Percentiles rank a stretch among this genome's conserved stretches.
phyloP scores from a whole-genome alignment of 2,329 filamentous ascomycete species.

The Botrytis porri region DNA sequence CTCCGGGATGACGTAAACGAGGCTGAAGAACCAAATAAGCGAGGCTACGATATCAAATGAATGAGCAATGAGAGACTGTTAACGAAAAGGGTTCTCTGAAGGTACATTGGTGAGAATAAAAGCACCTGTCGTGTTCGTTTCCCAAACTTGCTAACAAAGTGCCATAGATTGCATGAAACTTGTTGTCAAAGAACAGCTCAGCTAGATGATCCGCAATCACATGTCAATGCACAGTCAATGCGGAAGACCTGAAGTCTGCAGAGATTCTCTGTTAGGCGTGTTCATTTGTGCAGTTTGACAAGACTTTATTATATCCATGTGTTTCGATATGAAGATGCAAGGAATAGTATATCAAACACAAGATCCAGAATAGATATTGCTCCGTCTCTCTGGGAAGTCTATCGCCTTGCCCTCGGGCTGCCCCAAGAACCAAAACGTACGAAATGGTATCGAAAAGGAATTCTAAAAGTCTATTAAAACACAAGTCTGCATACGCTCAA shows the following conservation, averaged over 20 bases:
- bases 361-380: not conserved
- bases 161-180: constrained; percentile 10
- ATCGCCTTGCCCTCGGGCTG: not conserved
- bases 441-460: not conserved
- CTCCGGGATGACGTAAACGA: constrained; percentile 10
- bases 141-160: not conserved
- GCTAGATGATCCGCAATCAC: constrained; percentile 17
- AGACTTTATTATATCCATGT: not conserved
- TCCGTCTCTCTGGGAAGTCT: not conserved
- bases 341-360: not conserved
- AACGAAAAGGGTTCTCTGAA: not conserved
- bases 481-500: not conserved
- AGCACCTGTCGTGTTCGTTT: not conserved
- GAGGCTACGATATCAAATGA: not conserved
- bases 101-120: not conserved
- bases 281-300: not conserved
- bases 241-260: not conserved
- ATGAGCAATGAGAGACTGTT: not conserved
- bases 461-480: constrained; percentile 9
- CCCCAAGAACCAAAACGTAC: not conserved
- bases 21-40: not conserved
- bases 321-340: not conserved
- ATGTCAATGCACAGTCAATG: constrained; percentile 2
- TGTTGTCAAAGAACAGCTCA: constrained; percentile 10
- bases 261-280: not conserved